Percentiles rank a stretch among this genome's conserved stretches.
These are phyloP conservation scores for Pichia cactophila DNA, from an alignment of 1,139 yeast species.

Conservation along the genomic window DNA sequence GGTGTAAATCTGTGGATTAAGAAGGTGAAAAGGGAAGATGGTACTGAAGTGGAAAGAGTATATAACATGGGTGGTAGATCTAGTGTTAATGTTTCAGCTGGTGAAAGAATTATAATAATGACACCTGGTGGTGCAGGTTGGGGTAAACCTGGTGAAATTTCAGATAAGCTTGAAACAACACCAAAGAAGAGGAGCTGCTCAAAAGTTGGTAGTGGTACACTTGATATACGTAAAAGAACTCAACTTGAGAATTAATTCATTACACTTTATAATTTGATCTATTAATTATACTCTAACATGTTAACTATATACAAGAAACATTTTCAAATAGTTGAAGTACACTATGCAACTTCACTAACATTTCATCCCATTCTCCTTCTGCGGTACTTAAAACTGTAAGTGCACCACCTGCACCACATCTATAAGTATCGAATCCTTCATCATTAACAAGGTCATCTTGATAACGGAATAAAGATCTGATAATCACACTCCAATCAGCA, in stretches of 20 bases:
- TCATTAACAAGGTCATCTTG: conserved; percentile 37
- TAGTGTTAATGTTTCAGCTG: conserved; percentile 29
- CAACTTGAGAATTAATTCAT: conserved; percentile 20
- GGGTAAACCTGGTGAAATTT: conserved; percentile 25
- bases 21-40: conserved; percentile 15
- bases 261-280: background rate
- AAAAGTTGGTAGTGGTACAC: conserved; percentile 20
- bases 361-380: conserved; percentile 87
- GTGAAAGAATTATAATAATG: conserved; percentile 37
- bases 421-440: conserved; percentile 42
- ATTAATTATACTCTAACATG: background rate
- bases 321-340: conserved; percentile 57
- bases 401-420: conserved; percentile 98
- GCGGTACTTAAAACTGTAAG: conserved; percentile 80
- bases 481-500: conserved; percentile 95
- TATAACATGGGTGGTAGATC: conserved; percentile 26
- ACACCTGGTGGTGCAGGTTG: conserved; percentile 52
- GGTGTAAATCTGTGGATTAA: conserved; percentile 35
- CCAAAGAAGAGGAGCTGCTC: conserved; percentile 1
- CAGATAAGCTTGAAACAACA: background rate
- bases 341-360: conserved; percentile 72
- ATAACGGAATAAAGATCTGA: conserved; percentile 75
- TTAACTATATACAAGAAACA: background rate
- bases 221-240: conserved; percentile 19
- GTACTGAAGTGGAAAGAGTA: conserved; percentile 16